Percentiles rank a stretch among this genome's conserved stretches.
Evolutionary conservation across 2,329 filamentous ascomycete species (phyloP).

Genomic region (Phaeosphaeriaceae sp.): DNA sequence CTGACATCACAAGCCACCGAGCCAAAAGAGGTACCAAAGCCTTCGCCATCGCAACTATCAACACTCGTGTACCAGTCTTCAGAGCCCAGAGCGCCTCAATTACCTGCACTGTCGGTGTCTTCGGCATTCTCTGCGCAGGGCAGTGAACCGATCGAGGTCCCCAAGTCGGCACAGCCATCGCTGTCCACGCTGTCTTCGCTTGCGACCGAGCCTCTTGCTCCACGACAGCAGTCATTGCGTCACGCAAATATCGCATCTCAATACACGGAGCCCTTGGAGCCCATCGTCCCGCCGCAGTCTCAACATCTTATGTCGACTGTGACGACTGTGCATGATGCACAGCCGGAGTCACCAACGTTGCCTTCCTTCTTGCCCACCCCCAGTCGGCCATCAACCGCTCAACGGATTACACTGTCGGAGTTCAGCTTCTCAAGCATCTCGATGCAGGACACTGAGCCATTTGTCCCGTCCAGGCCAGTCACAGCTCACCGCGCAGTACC

Average conservation of each 20-base stretch:
- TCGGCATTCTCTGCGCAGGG: slow-evolving; percentile 25
- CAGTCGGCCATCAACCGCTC: slow-evolving; percentile 41
- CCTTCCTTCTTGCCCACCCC: slow-evolving; percentile 42
- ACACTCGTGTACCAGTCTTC: slow-evolving; percentile 29
- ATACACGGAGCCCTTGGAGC: slow-evolving; percentile 39
- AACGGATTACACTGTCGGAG: slow-evolving; percentile 19
- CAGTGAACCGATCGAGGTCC: slow-evolving; percentile 28
- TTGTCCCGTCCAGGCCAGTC: slow-evolving; percentile 35
- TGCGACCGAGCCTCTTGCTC: slow-evolving; percentile 35
- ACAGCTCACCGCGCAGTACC: slow-evolving; percentile 37
- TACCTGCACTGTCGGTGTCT: slow-evolving; percentile 19
- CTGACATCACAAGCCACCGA: slow-evolving; percentile 33
- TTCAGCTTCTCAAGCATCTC: slow-evolving; percentile 38
- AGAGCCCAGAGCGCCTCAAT: slow-evolving; percentile 28
- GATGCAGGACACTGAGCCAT: slow-evolving; percentile 39
- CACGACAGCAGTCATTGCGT: slow-evolving; percentile 20
- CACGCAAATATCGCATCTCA: slow-evolving; percentile 33
- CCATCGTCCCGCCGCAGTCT: slow-evolving; percentile 9
- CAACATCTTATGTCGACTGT: slow-evolving; percentile 35
- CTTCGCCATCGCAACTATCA: slow-evolving; percentile 12
- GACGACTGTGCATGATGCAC: slow-evolving; percentile 37
- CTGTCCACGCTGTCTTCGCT: slow-evolving; percentile 32
- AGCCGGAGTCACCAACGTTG: slow-evolving; percentile 45
- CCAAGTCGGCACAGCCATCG: slow-evolving; percentile 17
- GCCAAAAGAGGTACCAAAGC: slow-evolving; percentile 19